These are phyloP conservation scores for Micractinium sp. DNA, from an alignment of 139 green algal genomes.

Conservation along the genomic window DNA sequence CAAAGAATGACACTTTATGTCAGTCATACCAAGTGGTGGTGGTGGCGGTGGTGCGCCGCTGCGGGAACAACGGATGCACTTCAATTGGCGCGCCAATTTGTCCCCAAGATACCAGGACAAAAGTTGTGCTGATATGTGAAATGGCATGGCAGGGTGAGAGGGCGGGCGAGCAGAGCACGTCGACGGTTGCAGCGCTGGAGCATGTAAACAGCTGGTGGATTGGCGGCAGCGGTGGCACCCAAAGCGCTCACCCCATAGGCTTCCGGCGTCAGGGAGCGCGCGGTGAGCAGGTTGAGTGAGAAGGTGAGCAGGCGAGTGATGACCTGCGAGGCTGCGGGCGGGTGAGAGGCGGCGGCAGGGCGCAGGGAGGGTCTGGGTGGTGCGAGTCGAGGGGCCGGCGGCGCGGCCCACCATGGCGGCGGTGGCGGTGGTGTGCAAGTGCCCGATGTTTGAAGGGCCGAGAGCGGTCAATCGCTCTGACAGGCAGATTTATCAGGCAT, in stretches of 20 bases:
- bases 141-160: too few relatives aligned
- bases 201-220: too few relatives aligned
- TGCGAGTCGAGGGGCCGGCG: background rate
- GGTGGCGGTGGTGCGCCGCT: background rate
- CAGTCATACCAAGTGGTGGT: background rate
- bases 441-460: too few relatives aligned
- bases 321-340: conserved; percentile 82
- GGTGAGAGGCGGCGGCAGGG: background rate
- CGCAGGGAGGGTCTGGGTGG: background rate
- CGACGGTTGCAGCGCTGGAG: background rate
- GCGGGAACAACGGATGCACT: background rate
- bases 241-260: conserved; percentile 77
- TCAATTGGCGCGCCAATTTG: too few relatives aligned
- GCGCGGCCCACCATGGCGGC: background rate
- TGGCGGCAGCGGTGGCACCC: too few relatives aligned
- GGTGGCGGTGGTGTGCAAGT: too few relatives aligned
- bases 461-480: too few relatives aligned
- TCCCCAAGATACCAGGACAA: too few relatives aligned
- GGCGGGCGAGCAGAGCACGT: background rate
- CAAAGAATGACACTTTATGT: background rate
- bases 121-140: too few relatives aligned
- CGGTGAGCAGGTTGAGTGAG: conserved; percentile 81
- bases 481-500: too few relatives aligned
- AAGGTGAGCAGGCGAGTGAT: conserved; percentile 83
- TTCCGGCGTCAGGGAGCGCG: conserved; percentile 74